Evolutionary conservation across 2,329 filamentous ascomycete genomes (phyloP).

Genomic region (Beauveria varroae): DNA sequence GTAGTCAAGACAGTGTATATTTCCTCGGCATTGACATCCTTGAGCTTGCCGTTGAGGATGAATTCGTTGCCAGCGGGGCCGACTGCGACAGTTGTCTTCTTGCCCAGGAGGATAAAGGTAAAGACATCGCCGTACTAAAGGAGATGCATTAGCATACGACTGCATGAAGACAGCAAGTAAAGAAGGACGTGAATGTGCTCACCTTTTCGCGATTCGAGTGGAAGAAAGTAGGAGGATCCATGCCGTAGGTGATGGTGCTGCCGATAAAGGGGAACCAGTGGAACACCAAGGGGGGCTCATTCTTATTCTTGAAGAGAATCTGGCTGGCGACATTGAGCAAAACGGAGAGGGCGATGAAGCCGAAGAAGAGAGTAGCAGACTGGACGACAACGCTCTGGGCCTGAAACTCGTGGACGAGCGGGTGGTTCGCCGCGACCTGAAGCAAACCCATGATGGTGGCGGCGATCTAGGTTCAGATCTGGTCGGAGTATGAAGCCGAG

Average conservation of each 20-base stretch:
- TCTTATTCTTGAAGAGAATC: slow-evolving; percentile 71
- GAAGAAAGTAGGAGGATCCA: slow-evolving; percentile 89
- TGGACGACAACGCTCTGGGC: slow-evolving; percentile 41
- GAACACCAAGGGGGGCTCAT: slow-evolving; percentile 75
- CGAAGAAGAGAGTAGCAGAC: slow-evolving; percentile 35
- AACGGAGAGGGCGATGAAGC: slow-evolving; percentile 48
- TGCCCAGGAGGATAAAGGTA: slow-evolving; percentile 81
- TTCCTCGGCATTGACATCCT: slow-evolving; percentile 84
- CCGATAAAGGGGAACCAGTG: slow-evolving; percentile 79
- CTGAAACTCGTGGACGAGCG: slow-evolving; percentile 42
- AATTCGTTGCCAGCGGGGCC: slow-evolving; percentile 83
- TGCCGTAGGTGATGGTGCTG: slow-evolving; percentile 89
- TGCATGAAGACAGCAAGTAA: background rate
- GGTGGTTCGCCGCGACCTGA: slow-evolving; percentile 41
- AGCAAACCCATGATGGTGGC: slow-evolving; percentile 45
- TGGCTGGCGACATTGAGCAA: slow-evolving; percentile 75
- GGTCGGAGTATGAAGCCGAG: background rate
- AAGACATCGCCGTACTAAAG: slow-evolving; percentile 72
- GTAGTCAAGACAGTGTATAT: slow-evolving; percentile 74
- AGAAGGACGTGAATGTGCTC: slow-evolving; percentile 16
- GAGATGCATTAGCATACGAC: slow-evolving; percentile 36
- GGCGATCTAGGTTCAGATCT: background rate
- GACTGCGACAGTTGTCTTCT: slow-evolving; percentile 80
- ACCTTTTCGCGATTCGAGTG: slow-evolving; percentile 68
- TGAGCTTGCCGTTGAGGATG: slow-evolving; percentile 83